A percentile compares a stretch with the other conserved stretches of the same genome.
These are phyloP conservation scores for Penicillium polonicum DNA, from an alignment of 2,329 filamentous ascomycete genomes.

Conservation along the genomic window DNA sequence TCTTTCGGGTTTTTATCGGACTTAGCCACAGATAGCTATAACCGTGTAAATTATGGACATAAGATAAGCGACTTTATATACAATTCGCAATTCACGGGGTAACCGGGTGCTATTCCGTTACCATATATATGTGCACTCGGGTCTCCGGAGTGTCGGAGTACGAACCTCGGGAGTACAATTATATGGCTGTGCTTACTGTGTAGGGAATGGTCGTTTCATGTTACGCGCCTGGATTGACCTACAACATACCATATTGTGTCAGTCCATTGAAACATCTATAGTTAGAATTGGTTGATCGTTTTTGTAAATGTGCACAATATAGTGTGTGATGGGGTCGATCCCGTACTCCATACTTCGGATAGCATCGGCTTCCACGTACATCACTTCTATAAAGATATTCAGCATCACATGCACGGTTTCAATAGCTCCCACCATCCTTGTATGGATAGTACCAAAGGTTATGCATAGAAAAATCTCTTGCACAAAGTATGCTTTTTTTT, in stretches of 20 bases:
- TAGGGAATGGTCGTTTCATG: not conserved
- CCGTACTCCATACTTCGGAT: not conserved
- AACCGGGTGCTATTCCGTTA: not conserved
- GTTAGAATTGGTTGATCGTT: not conserved
- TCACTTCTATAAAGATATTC: not conserved
- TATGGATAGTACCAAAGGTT: not conserved
- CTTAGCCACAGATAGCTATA: not conserved
- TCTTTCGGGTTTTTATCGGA: not conserved
- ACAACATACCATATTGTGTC: not conserved
- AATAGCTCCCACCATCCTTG: not conserved
- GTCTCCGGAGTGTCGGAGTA: not conserved
- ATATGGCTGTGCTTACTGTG: not conserved
- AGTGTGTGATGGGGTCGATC: not conserved
- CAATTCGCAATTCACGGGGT: not conserved
- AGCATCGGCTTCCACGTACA: not conserved
- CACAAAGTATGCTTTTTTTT: no score
- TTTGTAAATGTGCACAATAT: not conserved
- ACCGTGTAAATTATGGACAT: not conserved
- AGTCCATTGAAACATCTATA: not conserved
- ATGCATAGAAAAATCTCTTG: no score
- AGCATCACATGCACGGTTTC: not conserved
- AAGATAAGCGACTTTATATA: not conserved
- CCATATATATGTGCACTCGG: not conserved
- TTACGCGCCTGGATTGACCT: not conserved
- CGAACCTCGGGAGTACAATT: no score